phyloP scores from a whole-genome alignment of 352 stramenopile species.

The Globisporangium echinulatum region DNA sequence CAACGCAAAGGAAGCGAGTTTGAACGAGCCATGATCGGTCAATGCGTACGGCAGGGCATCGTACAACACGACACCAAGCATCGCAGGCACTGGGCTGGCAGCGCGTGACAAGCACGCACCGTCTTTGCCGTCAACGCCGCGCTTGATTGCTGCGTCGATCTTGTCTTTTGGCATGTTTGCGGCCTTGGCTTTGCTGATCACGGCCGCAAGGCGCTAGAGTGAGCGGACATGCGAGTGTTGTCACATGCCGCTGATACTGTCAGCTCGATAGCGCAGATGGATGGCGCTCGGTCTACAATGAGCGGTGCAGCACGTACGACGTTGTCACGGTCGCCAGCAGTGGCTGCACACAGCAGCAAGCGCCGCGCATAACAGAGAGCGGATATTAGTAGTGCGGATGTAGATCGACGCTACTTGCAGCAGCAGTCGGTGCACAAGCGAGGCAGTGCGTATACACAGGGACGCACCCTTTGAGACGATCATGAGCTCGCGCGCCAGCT shows the following conservation, averaged over 20 bases:
- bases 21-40: too few species aligned
- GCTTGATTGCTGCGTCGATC: constrained; percentile 80
- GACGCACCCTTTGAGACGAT: constrained; percentile 64
- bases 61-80: too few species aligned
- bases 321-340: constrained; percentile 58
- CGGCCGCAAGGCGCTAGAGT: constrained; percentile 32
- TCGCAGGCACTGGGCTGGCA: too few species aligned
- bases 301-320: constrained; percentile 32
- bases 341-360: constrained; percentile 16
- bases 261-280: too few species aligned
- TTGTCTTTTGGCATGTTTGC: constrained; percentile 81
- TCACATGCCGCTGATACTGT: too few species aligned
- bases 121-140: constrained; percentile 75
- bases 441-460: neutral
- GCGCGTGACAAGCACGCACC: constrained; percentile 11
- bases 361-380: neutral
- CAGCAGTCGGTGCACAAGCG: neutral
- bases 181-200: constrained; percentile 69
- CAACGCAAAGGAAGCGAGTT: neutral
- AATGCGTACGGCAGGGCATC: too few species aligned
- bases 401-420: too few species aligned
- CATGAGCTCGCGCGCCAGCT: constrained; percentile 65
- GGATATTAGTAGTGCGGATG: neutral
- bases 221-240: too few species aligned
- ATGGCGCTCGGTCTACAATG: too few species aligned